phyloP scores from a whole-genome alignment of 2,329 filamentous ascomycete species.

The Epichloe sylvatica region DNA sequence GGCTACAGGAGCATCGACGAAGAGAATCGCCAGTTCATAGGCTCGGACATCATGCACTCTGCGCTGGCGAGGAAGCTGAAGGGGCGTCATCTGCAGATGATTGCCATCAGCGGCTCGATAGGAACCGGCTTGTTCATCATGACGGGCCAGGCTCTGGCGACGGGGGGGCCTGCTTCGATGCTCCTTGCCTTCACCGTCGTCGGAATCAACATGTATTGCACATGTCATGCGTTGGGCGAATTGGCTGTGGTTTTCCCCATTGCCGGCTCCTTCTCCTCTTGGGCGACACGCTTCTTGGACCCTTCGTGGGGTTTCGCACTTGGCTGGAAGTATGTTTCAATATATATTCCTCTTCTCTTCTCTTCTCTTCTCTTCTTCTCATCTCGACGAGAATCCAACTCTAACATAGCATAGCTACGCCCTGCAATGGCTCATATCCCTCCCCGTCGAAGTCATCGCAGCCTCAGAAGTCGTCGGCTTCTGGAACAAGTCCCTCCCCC shows the following conservation, averaged over 20 bases:
- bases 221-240: slow-evolving; percentile 81
- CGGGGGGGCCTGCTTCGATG: slow-evolving; percentile 73
- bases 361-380: too few species aligned
- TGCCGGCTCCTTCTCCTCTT: slow-evolving; percentile 81
- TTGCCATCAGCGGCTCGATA: slow-evolving; percentile 86
- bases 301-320: slow-evolving; percentile 92
- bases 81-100: slow-evolving; percentile 86
- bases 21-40: slow-evolving; percentile 41
- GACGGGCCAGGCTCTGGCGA: slow-evolving; percentile 55
- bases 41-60: slow-evolving; percentile 62
- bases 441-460: slow-evolving; percentile 77
- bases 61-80: slow-evolving; percentile 65
- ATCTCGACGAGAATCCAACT: too few species aligned
- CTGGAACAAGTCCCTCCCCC: slow-evolving; percentile 51
- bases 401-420: slow-evolving; percentile 42
- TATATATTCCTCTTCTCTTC: neutral
- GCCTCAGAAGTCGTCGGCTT: slow-evolving; percentile 73
- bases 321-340: slow-evolving; percentile 65
- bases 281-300: slow-evolving; percentile 82
- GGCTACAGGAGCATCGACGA: slow-evolving; percentile 29
- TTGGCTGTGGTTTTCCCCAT: slow-evolving; percentile 83
- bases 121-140: slow-evolving; percentile 71
- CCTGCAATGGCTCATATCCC: slow-evolving; percentile 69
- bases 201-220: slow-evolving; percentile 79
- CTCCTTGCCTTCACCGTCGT: slow-evolving; percentile 64